Percentiles rank a stretch among this genome's conserved stretches.
Conservation (phyloP, 1,284 basidiomycete species). For the Abortiporus biennis region DNA sequence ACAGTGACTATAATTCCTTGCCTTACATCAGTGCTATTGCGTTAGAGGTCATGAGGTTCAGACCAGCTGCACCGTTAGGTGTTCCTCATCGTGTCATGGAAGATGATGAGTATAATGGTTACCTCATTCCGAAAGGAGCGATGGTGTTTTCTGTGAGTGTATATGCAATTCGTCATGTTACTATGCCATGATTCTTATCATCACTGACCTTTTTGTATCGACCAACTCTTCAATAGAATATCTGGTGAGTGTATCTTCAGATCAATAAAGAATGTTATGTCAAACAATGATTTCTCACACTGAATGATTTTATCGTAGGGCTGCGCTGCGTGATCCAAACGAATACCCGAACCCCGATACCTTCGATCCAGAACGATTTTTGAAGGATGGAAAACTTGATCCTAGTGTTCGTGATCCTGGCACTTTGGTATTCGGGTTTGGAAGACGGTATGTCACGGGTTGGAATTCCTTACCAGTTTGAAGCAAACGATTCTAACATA, state of each 20-base stretch:
- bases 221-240: not conserved
- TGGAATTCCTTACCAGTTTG: not conserved
- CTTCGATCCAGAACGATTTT: slow-evolving; percentile 7
- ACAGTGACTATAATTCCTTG: not conserved
- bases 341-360: slow-evolving; percentile 4
- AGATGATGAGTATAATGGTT: slow-evolving; percentile 8
- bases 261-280: not conserved
- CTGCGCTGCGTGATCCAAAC: slow-evolving; percentile 8
- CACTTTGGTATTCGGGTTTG: slow-evolving; percentile 8
- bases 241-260: not conserved
- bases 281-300: no score
- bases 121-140: slow-evolving; percentile 4
- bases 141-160: slow-evolving; percentile 2
- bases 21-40: slow-evolving; percentile 5
- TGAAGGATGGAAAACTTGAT: slow-evolving; percentile 5
- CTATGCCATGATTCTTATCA: no score
- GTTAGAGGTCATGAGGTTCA: slow-evolving; percentile 4
- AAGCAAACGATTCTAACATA: no score
- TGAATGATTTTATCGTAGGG: no score
- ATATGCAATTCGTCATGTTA: no score
- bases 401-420: slow-evolving; percentile 1
- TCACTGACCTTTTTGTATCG: no score
- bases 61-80: not conserved
- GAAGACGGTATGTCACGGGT: slow-evolving; percentile 4
- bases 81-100: slow-evolving; percentile 4